Evolutionary conservation across 2,329 filamentous ascomycete genomes (phyloP).

Genomic region (Fusarium subtropicale): DNA sequence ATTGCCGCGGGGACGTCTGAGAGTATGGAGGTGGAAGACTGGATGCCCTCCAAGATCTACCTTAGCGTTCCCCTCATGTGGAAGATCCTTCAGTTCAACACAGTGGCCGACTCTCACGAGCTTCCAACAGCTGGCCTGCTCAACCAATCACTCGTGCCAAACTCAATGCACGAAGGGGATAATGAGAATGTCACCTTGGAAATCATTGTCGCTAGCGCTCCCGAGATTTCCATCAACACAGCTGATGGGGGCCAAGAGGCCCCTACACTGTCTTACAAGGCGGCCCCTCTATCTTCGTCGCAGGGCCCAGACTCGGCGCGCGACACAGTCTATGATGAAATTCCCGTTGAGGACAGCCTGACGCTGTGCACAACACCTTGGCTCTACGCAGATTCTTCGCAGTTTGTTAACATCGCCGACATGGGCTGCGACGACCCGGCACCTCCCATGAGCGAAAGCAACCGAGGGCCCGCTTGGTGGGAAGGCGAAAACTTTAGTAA

Average conservation of each 20-base stretch:
- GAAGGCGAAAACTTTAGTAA: slow-evolving; percentile 55
- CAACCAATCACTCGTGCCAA: slow-evolving; percentile 55
- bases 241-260: slow-evolving; percentile 63
- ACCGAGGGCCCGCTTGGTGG: slow-evolving; percentile 54
- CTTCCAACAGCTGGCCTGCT: slow-evolving; percentile 55
- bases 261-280: slow-evolving; percentile 56
- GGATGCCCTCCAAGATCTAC: slow-evolving; percentile 65
- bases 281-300: slow-evolving; percentile 39
- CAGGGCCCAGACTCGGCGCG: slow-evolving; percentile 41
- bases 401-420: slow-evolving; percentile 54
- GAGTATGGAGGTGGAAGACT: slow-evolving; percentile 61
- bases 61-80: slow-evolving; percentile 65
- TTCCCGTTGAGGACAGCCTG: slow-evolving; percentile 52
- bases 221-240: slow-evolving; percentile 63
- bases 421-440: slow-evolving; percentile 51
- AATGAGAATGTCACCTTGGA: slow-evolving; percentile 58
- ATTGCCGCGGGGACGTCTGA: slow-evolving; percentile 61
- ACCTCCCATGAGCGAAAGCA: slow-evolving; percentile 38
- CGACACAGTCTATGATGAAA: slow-evolving; percentile 46
- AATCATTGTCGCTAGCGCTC: slow-evolving; percentile 63
- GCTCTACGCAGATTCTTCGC: slow-evolving; percentile 57
- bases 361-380: slow-evolving; percentile 58
- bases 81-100: slow-evolving; percentile 63
- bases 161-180: slow-evolving; percentile 46
- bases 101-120: slow-evolving; percentile 52